Evolutionary conservation across 2,329 filamentous ascomycete genomes (phyloP), one percentile per base, ranked within the genome.

Genomic region (Aspergillus quadricinctus): DNA sequence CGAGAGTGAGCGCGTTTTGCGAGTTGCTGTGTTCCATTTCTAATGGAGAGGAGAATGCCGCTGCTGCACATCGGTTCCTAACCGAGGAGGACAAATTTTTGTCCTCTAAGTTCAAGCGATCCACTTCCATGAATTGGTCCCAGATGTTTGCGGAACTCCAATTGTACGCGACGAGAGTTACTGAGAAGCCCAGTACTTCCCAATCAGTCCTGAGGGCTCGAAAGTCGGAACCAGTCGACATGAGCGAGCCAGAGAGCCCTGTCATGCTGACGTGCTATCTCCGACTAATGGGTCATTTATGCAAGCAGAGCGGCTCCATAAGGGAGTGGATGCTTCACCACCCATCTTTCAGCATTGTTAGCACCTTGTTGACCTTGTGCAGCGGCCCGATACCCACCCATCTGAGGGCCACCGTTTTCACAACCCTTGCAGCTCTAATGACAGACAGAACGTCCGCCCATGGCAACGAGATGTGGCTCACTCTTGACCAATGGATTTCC

Each of bases 231-330:
- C 79, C 78, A 19, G 86, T 88, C 48, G 82, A 88, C 58, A 86
- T 90, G 58, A 92, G 96, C 28, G 93, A 97, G 69, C 90, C 92
- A 3, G 95, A 99, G 72, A 95, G 90, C 43, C 87, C 88, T n/a
- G 89, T 96, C 75, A 97, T 99, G 90, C 81, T 99, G 28, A 92
- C 97, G 69, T 93, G 91, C 64, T 97, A 97, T 70, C 80, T 99
- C 52, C 86, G 93, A 29, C 81, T 99, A 4, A 89, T 96, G 65
- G 85, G 90, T 3, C 91, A 95, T 71, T 79, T 99, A 9, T 87
- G 88, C 59, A 81, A 83, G 23, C 86, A 93, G 68, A 96, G 90
- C 67, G 79, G 83, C 57, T 78, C 80, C 21, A 88, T 91, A 1
- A 83, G 93, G 50, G 76, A 83, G 35, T 96, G 88, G 79, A 80